Evolutionary conservation across 306 rosid genomes (phyloP).

Genomic region (Cicer pinnatifidum): DNA sequence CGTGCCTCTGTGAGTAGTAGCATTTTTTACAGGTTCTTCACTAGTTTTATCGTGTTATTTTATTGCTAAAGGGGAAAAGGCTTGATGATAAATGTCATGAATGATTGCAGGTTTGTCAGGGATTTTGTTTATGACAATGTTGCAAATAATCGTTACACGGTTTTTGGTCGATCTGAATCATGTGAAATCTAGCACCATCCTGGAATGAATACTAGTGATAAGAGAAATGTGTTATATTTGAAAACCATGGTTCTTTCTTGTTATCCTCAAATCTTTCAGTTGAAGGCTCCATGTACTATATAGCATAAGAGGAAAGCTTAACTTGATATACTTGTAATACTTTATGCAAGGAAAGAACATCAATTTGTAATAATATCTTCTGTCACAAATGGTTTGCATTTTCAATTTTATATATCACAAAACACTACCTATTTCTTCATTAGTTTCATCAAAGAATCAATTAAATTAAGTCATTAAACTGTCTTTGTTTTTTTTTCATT

Average conservation of each 20-base stretch:
- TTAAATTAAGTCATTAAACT: too few species aligned
- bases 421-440: conserved; percentile 13
- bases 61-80: conserved; percentile 21
- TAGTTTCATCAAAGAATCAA: too few species aligned
- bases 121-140: conserved; percentile 83
- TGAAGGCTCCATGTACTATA: conserved; percentile 15
- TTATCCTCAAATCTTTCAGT: conserved; percentile 40
- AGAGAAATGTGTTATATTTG: conserved; percentile 13
- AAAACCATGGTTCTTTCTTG: conserved; percentile 28
- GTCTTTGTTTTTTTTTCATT: too few species aligned
- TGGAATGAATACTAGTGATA: conserved; percentile 23
- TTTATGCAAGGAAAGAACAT: conserved; percentile 12
- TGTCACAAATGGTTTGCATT: conserved; percentile 21
- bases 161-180: conserved; percentile 89
- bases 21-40: conserved; percentile 9
- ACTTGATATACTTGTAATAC: not conserved
- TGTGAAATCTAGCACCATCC: conserved; percentile 64
- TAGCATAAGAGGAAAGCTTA: conserved; percentile 27
- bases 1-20: conserved; percentile 78
- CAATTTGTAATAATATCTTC: conserved; percentile 13
- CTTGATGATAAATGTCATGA: conserved; percentile 28
- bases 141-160: conserved; percentile 83
- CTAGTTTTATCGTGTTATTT: not conserved
- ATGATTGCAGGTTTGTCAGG: conserved; percentile 68
- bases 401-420: not conserved